Percentiles rank a stretch among this genome's conserved stretches.
phyloP scores from a whole-genome alignment of 768 basidiomycete genomes.

The Hemileccinum impolitum region DNA sequence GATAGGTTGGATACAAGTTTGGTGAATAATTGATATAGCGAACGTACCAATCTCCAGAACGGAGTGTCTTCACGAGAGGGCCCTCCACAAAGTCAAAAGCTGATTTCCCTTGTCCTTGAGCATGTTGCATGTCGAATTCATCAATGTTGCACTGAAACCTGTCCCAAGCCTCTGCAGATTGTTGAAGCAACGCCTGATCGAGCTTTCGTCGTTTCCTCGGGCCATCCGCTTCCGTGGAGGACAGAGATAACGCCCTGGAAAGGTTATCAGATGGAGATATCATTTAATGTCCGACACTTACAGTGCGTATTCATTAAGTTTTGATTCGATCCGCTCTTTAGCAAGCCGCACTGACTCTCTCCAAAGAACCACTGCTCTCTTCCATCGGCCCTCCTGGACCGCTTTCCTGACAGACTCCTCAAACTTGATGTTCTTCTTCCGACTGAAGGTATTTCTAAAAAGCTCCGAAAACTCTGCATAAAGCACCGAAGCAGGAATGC shows the following conservation, averaged over 20 bases:
- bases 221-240: conserved; percentile 37
- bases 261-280: background rate
- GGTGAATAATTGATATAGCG: background rate
- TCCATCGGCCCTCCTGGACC: conserved; percentile 82
- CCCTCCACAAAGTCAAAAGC: conserved; percentile 96
- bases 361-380: conserved; percentile 79
- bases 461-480: conserved; percentile 74
- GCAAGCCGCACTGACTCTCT: conserved; percentile 71
- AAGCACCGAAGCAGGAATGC: conserved; percentile 66
- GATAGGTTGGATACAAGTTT: conserved; percentile 1
- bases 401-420: conserved; percentile 80
- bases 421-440: conserved; percentile 84
- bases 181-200: conserved; percentile 39
- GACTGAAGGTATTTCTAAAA: conserved; percentile 85
- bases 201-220: conserved; percentile 74
- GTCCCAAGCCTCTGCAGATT: conserved; percentile 59
- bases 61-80: conserved; percentile 87
- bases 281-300: conserved; percentile 8
- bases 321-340: conserved; percentile 53
- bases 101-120: conserved; percentile 84
- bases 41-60: conserved; percentile 85
- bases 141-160: conserved; percentile 63
- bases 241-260: conserved; percentile 18
- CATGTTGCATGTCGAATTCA: conserved; percentile 85
- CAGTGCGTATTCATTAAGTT: conserved; percentile 26